phyloP scores from a whole-genome alignment of 202 grass and related monocot species.

The Brachypodium distachyon region DNA sequence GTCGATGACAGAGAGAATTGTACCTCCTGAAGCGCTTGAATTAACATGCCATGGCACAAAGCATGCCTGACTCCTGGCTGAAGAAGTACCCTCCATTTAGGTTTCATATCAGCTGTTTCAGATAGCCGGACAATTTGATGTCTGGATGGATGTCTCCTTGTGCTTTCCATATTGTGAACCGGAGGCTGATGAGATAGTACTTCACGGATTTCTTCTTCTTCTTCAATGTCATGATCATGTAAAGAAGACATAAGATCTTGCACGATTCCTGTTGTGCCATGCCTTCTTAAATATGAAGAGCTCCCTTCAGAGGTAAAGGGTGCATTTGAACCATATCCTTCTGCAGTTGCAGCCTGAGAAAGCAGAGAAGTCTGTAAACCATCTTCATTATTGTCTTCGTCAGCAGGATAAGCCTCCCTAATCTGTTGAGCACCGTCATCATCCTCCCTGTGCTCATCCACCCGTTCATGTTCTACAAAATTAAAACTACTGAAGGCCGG shows the following conservation, averaged over 20 bases:
- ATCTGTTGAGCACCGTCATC: slow-evolving; percentile 22
- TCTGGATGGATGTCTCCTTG: slow-evolving; percentile 2
- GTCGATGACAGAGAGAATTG: neutral
- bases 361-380: slow-evolving; percentile 27
- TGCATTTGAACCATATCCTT: slow-evolving; percentile 25
- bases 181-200: slow-evolving; percentile 22
- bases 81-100: slow-evolving; percentile 40
- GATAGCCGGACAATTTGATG: slow-evolving; percentile 21
- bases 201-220: slow-evolving; percentile 26
- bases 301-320: slow-evolving; percentile 31
- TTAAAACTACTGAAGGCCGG: slow-evolving; percentile 28
- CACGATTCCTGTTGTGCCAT: slow-evolving; percentile 21
- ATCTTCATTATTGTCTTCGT: slow-evolving; percentile 22
- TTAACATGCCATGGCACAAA: slow-evolving; percentile 37
- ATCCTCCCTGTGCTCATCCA: slow-evolving; percentile 22
- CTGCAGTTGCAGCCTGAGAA: slow-evolving; percentile 16
- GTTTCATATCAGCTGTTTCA: slow-evolving; percentile 36
- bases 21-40: slow-evolving; percentile 45
- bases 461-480: slow-evolving; percentile 27
- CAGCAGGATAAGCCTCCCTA: slow-evolving; percentile 4
- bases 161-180: slow-evolving; percentile 18
- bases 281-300: slow-evolving; percentile 44
- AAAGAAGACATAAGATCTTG: slow-evolving; percentile 43
- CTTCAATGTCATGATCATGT: slow-evolving; percentile 44
- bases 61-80: slow-evolving; percentile 45